phyloP scores from a whole-genome alignment of 306 rosid species.

The Corylus heterophylla region DNA sequence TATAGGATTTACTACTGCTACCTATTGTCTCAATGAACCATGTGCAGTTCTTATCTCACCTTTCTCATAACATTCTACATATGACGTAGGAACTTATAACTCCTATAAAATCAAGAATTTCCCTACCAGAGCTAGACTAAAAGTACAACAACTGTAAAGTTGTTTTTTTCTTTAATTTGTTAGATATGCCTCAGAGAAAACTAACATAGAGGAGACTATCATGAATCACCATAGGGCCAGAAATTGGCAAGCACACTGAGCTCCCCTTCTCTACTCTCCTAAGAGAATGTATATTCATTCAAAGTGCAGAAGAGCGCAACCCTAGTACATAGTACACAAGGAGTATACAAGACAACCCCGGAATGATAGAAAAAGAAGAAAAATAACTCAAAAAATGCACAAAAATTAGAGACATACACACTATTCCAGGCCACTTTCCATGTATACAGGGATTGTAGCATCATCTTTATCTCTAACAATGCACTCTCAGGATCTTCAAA shows the following conservation, averaged over 20 bases:
- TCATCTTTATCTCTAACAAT: too few species aligned
- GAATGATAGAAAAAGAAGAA: too few species aligned
- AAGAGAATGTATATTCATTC: background rate
- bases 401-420: too few species aligned
- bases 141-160: background rate
- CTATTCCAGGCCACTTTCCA: too few species aligned
- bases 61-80: background rate
- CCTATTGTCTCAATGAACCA: background rate
- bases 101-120: background rate
- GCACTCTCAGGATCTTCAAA: too few species aligned
- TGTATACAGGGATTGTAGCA: too few species aligned
- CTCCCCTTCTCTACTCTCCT: background rate
- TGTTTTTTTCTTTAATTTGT: background rate
- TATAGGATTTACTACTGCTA: background rate
- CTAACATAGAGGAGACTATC: conserved; percentile 1
- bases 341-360: too few species aligned
- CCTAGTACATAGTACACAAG: too few species aligned
- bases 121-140: background rate
- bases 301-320: too few species aligned
- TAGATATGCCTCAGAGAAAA: background rate
- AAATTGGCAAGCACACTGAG: background rate
- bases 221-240: background rate
- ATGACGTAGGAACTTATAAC: background rate
- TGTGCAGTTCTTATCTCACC: background rate
- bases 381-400: too few species aligned